These are phyloP conservation scores for Antrodiella citrinella DNA, from an alignment of 768 basidiomycete genomes.

Conservation along the genomic window DNA sequence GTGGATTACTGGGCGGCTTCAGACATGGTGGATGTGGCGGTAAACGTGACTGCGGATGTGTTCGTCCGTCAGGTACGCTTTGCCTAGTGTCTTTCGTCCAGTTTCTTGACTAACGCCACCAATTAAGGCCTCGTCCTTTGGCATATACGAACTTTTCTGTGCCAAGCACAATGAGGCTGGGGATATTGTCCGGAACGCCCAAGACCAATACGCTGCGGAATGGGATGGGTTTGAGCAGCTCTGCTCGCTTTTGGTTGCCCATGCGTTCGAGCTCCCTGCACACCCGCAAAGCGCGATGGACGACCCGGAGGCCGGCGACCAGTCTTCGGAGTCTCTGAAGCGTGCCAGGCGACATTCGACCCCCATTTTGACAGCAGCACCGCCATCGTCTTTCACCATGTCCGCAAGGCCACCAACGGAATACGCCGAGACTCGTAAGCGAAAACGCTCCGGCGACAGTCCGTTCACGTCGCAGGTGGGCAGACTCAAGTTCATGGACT, in stretches of 20 bases:
- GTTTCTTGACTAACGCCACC: too few relatives aligned
- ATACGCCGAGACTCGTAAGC: conserved; percentile 1
- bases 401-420: not conserved
- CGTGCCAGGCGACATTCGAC: conserved; percentile 9
- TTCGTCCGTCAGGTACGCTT: conserved; percentile 19
- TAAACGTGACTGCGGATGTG: conserved; percentile 15
- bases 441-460: conserved; percentile 1
- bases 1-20: conserved; percentile 1
- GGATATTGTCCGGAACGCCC: conserved; percentile 60
- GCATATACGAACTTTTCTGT: conserved; percentile 81
- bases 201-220: conserved; percentile 55
- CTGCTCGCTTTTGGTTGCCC: conserved; percentile 47
- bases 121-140: conserved; percentile 69
- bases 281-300: not conserved
- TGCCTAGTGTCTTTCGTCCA: not conserved
- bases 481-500: conserved; percentile 68
- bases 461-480: conserved; percentile 15
- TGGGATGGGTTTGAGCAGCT: conserved; percentile 82
- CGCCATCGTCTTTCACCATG: not conserved
- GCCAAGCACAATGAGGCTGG: conserved; percentile 79
- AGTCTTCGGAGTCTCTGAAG: not conserved
- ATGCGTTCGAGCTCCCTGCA: conserved; percentile 5
- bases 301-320: not conserved
- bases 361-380: not conserved
- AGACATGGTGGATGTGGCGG: conserved; percentile 16